These are phyloP conservation scores for Mycena latifolia DNA, from an alignment of 768 basidiomycete genomes.

Conservation along the genomic window DNA sequence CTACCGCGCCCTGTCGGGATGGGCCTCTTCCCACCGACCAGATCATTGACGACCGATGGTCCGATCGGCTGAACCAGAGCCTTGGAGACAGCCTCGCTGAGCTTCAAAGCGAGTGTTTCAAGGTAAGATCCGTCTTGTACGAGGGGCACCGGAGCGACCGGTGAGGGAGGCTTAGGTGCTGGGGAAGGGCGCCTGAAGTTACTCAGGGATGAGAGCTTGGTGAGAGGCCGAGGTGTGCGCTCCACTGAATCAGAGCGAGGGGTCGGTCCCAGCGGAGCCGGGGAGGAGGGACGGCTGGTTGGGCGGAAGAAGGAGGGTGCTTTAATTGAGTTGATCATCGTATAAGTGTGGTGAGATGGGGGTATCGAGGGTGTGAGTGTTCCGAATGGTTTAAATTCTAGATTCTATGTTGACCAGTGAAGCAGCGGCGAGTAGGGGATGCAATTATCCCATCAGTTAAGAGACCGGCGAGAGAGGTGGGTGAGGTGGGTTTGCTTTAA, in stretches of 20 bases:
- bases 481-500: slow-evolving; percentile 57
- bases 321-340: slow-evolving; percentile 76
- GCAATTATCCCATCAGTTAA: slow-evolving; percentile 71
- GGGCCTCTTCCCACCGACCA: slow-evolving; percentile 74
- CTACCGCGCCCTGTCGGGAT: slow-evolving; percentile 82
- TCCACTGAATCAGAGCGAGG: slow-evolving; percentile 60
- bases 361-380: slow-evolving; percentile 34
- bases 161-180: slow-evolving; percentile 50
- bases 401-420: slow-evolving; percentile 45
- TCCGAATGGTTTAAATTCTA: slow-evolving; percentile 45
- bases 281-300: slow-evolving; percentile 73
- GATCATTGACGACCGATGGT: slow-evolving; percentile 62
- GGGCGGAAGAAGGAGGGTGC: slow-evolving; percentile 76
- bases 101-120: slow-evolving; percentile 78
- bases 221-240: slow-evolving; percentile 62
- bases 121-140: slow-evolving; percentile 86
- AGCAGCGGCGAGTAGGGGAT: slow-evolving; percentile 42
- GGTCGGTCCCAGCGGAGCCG: slow-evolving; percentile 54
- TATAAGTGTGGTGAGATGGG: slow-evolving; percentile 18
- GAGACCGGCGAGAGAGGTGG: slow-evolving; percentile 25
- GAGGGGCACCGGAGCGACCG: slow-evolving; percentile 57
- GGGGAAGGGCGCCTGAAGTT: slow-evolving; percentile 70
- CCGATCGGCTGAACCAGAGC: slow-evolving; percentile 76
- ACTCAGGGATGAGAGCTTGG: slow-evolving; percentile 67
- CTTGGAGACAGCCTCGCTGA: slow-evolving; percentile 86